phyloP scores from a whole-genome alignment of 192 early-diverging fungal genomes.

The Backusella australiensis region DNA sequence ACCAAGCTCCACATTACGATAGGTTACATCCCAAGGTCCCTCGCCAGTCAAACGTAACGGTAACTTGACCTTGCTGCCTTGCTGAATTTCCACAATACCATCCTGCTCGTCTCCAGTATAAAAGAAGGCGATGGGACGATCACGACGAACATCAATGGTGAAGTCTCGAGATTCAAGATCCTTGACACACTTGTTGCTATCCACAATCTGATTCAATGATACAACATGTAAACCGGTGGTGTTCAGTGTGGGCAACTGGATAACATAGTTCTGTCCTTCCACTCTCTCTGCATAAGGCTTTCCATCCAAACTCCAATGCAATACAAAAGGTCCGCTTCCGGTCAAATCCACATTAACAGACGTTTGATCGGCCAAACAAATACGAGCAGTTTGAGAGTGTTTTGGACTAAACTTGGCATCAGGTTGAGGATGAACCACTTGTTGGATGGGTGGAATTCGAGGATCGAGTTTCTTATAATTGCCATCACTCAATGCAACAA shows the following conservation, averaged over 20 bases:
- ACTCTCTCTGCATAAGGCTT: conserved; percentile 24
- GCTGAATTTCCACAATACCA: conserved; percentile 19
- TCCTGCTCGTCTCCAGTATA: conserved; percentile 17
- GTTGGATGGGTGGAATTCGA: conserved; percentile 22
- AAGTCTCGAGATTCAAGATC: conserved; percentile 35
- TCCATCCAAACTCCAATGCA: conserved; percentile 35
- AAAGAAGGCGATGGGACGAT: conserved; percentile 42
- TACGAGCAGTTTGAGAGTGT: conserved; percentile 8
- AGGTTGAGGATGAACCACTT: conserved; percentile 46
- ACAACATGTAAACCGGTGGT: conserved; percentile 39
- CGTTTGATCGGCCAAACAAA: conserved; percentile 38
- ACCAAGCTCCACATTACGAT: conserved; percentile 24
- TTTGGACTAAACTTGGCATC: conserved; percentile 29
- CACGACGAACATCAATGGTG: conserved; percentile 41
- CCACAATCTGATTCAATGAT: conserved; percentile 37
- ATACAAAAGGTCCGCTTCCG: conserved; percentile 36
- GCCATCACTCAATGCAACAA: conserved; percentile 24
- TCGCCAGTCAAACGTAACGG: conserved; percentile 46
- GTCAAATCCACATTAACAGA: conserved; percentile 33
- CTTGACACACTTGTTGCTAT: conserved; percentile 40
- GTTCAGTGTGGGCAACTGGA: conserved; percentile 36
- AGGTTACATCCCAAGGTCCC: conserved; percentile 39
- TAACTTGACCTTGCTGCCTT: conserved; percentile 30
- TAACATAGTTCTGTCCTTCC: conserved; percentile 22
- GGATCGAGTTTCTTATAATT: conserved; percentile 30